Evolutionary conservation across 495 filamentous ascomycete species (phyloP), one percentile per base, ranked within the genome.

Genomic region (Parathielavia hyrcaniae): DNA sequence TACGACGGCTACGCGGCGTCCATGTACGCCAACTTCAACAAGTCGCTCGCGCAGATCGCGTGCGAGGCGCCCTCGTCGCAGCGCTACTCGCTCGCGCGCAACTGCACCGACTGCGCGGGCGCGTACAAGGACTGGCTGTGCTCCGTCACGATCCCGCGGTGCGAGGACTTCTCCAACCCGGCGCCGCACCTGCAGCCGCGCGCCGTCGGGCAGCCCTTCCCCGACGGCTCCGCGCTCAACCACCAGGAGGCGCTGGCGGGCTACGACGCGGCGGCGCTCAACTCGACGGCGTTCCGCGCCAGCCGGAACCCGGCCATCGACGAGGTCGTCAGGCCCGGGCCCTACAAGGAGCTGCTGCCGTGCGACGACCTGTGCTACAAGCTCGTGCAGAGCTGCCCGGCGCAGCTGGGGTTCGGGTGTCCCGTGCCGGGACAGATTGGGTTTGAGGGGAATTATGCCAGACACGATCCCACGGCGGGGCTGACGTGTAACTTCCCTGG

Each of bases 71-170:
- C 80, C 4, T 72, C 80, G 22, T 75, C 67, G 11, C 73, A 77
- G 50, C 82, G 84, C 61, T 99, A 91, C 74, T 96, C 91, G 1
- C 82, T 97, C 35, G 86, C 82, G 0, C 79, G 83, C 23, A 79
- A 69, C 64, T 99, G 93, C 75, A 64, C 63, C 23, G 81, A 91
- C 73, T 99, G 93, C 71, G 83, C 77, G 9, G 58, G 61, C 2
- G 88, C 89, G 7, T 99, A 99, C 76, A 95, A 89, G 68, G 72
- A 84, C 61, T 99, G 93, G 93, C 84, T 99, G 41, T 99, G 93
- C 75, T 83, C 88, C 48, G 91, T 97, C 36, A 86, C 82, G 14
- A 93, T 99, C 62, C 93, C 93, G 0, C 86, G 88, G 41, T 99
- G 93, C 77, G 83, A 83, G 61, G 92, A 95, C 72, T 91, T 86